Base-by-base conservation (phyloP, 371 early-diverging fungal genomes). In the Mucor racemosus region DNA sequence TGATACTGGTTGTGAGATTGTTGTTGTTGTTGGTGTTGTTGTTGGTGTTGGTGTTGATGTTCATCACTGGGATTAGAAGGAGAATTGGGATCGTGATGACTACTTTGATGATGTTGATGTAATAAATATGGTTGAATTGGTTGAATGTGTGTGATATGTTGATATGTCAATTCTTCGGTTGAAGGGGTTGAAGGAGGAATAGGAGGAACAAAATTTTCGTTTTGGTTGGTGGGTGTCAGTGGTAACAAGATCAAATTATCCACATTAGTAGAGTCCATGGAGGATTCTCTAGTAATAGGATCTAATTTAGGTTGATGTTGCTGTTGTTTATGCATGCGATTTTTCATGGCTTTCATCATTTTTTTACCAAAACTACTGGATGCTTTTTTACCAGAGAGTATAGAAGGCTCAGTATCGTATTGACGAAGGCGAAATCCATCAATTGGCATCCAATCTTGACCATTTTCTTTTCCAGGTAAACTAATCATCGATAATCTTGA, bases 181-280 rank as follows among this genome's bases (percentile, higher is more conserved):
- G 58, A 38, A 38, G 56, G 54, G 26, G 56, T 21, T 4, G 26
- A 48, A 54, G 68, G 68, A 26, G 58, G 59, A n/a, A 40, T 58
- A 8, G 58, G 50, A 5, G 70, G 36, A 17, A 69, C 70, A 57
- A 61, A 60, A 9, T 36, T 34, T 8, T 36, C 48, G 17, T 40
- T 35, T 46, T 14, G 36, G 7, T 58, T 34, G 15, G 46, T 26
- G 6, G 60, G 60, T 17, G 59, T 48, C 8, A 69, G 5, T 8
- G 64, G 64, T 17, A 60, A 17, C 8, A 69, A 33, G 7, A 62
- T 21, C 26, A 54, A 40, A 44, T 95, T 95, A 81, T 97, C 94
- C 93, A 96, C 95, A 19, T 88, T 90, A 56, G 98, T 96, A 74
- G 97, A 97, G 7, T 53, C 66, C 66, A 58, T 48, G 31, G 59